Evolutionary conservation across 1,139 yeast species (phyloP), one percentile per base, ranked within the genome.

Genomic region (Taphrina pruni): DNA sequence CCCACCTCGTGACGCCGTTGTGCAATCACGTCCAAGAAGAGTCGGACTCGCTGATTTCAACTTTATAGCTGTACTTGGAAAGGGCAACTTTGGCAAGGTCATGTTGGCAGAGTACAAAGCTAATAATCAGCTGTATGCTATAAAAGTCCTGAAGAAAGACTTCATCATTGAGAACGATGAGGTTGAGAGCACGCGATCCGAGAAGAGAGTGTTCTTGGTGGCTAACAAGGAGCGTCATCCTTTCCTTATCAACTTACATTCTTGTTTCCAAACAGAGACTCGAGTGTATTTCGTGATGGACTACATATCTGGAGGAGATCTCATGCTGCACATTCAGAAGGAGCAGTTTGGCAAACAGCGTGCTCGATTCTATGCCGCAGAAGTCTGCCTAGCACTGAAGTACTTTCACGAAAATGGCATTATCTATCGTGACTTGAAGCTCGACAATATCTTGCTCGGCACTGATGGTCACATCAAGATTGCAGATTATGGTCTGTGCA

Each of bases 281-380:
- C 86, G 99, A 77, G 90, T 94, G 60, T 94, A 95, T 79, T 94
- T 95, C 80, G 99, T 96, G 14, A 94, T 94, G 99, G 99, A 94
- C 78, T 94, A 92, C 76, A 88, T 94, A 68, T 88, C 96, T 12
- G 99, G 99, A 70, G 99, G 99, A 78, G 99, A 94, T 81, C 85
- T 94, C 76, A 94, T 94, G 99, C 92, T 97, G 96, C 99, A 94
- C 78, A 95, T 94, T 75, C 99, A 94, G 78, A 91, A 91, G 76
- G 90, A 90, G 70, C 84, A 95, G 75, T 89, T 94, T 76, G 88
- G 97, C 1, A 89, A 94, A 26, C 87, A 90, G 74, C 84, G 98
- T 74, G 99, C 99, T 17, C 95, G 93, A 79, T 94, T 92, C 77
- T 95, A 94, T 79, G 98, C 99, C 1, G 96, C 97, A 65, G 99